Percentiles rank a stretch among this genome's conserved stretches.
These are phyloP conservation scores for Fomitiporia mediterranea DNA, from an alignment of 1,284 basidiomycete species.

Conservation along the genomic window DNA sequence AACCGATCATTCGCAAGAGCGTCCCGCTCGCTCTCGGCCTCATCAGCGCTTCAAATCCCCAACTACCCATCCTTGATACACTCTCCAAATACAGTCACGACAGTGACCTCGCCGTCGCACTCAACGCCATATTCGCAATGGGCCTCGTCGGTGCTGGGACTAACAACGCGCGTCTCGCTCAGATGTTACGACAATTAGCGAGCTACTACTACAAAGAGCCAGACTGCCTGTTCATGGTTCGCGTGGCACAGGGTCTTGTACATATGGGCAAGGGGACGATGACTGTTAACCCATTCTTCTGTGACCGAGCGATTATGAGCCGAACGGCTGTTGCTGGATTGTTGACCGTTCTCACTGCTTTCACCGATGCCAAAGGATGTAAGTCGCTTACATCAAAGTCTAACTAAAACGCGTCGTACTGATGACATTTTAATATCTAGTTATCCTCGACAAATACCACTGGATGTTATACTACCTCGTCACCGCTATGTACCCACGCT, in stretches of 20 bases:
- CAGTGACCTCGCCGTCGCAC: conserved; percentile 91
- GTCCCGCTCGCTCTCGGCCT: conserved; percentile 97
- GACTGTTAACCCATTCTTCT: conserved; percentile 97
- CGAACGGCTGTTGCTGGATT: conserved; percentile 90
- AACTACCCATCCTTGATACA: conserved; percentile 93
- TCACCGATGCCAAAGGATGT: conserved; percentile 93
- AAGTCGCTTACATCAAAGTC: conserved; percentile 43
- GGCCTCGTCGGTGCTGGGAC: conserved; percentile 97
- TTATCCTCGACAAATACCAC: conserved; percentile 91
- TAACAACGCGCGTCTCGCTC: conserved; percentile 95
- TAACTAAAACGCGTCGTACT: not conserved
- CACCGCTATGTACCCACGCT: conserved; percentile 96
- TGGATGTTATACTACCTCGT: conserved; percentile 99
- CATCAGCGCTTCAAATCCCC: conserved; percentile 93
- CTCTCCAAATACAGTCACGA: conserved; percentile 99
- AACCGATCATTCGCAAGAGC: conserved; percentile 86
- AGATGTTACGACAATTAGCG: conserved; percentile 95
- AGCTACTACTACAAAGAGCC: conserved; percentile 98
- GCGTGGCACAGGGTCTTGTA: conserved; percentile 93
- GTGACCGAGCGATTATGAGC: conserved; percentile 87
- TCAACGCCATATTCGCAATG: conserved; percentile 99
- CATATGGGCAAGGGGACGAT: conserved; percentile 99
- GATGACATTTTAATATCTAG: conserved; percentile 34
- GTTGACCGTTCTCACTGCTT: conserved; percentile 83
- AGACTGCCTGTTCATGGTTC: conserved; percentile 95